Base-by-base conservation (phyloP, 2,329 filamentous ascomycete genomes). In the Plenodomus tracheiphilus region DNA sequence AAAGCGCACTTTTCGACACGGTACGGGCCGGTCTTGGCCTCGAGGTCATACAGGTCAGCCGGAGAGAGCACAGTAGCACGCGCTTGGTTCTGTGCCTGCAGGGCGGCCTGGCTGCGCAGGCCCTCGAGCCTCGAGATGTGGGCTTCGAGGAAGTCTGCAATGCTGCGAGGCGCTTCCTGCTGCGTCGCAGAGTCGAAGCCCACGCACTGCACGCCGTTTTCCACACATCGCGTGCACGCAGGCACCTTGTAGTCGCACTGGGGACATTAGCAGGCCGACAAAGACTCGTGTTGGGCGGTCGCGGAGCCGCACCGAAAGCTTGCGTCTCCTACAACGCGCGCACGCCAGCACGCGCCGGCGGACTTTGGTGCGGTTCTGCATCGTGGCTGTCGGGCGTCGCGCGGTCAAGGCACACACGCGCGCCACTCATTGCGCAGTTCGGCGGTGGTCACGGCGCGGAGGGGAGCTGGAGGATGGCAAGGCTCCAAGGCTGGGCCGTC, bases 181-280 rank as follows among this genome's bases (percentile, higher is more conserved):
- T 68, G 64, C 2, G 66, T 70, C 1, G 64, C 65, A 25, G 64
- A 68, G 46, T 71, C 66, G 39, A 71, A 71, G 32, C 68, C 68
- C 17, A 69, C 65, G 39, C 68, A 71, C 39, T 59, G 51, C 5
- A 66, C 57, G 43, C 61, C 56, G 34, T 66, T 66, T 21, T 65
- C 65, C 6, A 65, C 58, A 52, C 68, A 71, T 38, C 67, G 60
- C 20, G 64, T 64, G 56, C 68, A 71, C 13, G 66, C 55, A 2
- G 68, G 68, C 18, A 70, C 64, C 39, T 70, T 69, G 51, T 65
- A 64, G 51, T 71, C 68, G 49, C 68, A 71, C 67, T 71, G 48
- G 35, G 21, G 59, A 65, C 49, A 66, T 58, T 56, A 47, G 37
- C 32, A 20, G 13, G 32, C 38, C 16, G 43, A 41, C 47, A 28